Evolutionary conservation across 2,329 filamentous ascomycete species (phyloP).

Genomic region (Neofusicoccum cordaticola): DNA sequence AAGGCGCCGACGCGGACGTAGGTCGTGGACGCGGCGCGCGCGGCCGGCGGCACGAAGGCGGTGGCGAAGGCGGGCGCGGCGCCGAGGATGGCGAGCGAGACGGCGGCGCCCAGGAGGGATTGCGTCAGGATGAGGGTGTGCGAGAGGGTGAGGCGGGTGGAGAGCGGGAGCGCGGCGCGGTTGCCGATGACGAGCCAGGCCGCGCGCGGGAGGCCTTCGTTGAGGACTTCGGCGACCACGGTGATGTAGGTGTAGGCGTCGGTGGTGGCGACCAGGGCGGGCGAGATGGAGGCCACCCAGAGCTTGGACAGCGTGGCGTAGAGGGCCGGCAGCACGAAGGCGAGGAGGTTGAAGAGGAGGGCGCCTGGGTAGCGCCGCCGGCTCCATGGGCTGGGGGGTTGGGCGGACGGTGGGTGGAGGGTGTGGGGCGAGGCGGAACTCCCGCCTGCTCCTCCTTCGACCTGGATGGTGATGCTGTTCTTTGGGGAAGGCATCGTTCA

Average conservation of each 20-base stretch:
- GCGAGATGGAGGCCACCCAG: slow-evolving; percentile 69
- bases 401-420: neutral
- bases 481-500: neutral
- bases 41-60: slow-evolving; percentile 61
- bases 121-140: slow-evolving; percentile 60
- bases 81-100: slow-evolving; percentile 59
- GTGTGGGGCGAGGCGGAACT: neutral
- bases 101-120: slow-evolving; percentile 53
- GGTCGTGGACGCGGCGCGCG: slow-evolving; percentile 55
- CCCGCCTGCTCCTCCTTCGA: neutral
- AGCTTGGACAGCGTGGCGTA: slow-evolving; percentile 67
- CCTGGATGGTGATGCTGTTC: neutral
- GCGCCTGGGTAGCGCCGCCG: slow-evolving; percentile 50
- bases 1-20: slow-evolving; percentile 67
- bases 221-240: slow-evolving; percentile 66
- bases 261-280: slow-evolving; percentile 59
- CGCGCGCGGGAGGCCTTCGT: slow-evolving; percentile 68
- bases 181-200: slow-evolving; percentile 69
- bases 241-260: slow-evolving; percentile 69
- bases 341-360: slow-evolving; percentile 59
- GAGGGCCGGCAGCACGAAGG: slow-evolving; percentile 65
- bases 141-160: slow-evolving; percentile 56
- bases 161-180: slow-evolving; percentile 46
- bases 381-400: neutral
- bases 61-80: slow-evolving; percentile 58